These are phyloP conservation scores for Populus hybrid DNA, from an alignment of 441 rosid genomes.

Conservation along the genomic window DNA sequence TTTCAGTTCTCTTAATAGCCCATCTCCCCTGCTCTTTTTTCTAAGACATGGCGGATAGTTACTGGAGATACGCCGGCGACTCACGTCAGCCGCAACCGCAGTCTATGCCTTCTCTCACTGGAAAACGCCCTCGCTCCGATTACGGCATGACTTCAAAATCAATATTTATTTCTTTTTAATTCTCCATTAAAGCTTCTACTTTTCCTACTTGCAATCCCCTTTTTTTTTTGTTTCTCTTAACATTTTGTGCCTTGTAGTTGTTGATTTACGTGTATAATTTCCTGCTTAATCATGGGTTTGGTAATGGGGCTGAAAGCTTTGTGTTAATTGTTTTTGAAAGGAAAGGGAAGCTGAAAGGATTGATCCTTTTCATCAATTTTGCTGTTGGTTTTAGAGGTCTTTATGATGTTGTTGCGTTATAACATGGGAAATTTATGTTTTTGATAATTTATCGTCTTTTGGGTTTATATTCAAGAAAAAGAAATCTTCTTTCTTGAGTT, in stretches of 20 bases:
- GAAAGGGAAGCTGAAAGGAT: neutral
- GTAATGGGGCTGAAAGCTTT: neutral
- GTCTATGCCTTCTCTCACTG: slow-evolving; percentile 26
- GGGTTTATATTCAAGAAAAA: neutral
- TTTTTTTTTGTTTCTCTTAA: neutral
- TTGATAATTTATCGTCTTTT: neutral
- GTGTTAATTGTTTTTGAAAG: neutral
- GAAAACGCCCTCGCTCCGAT: slow-evolving; percentile 54
- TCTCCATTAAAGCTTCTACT: neutral
- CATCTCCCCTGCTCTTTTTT: neutral
- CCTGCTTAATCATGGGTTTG: neutral
- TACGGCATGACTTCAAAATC: slow-evolving; percentile 26
- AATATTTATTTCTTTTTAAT: neutral
- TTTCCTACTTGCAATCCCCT: neutral
- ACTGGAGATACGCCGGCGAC: slow-evolving; percentile 43
- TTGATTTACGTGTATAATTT: neutral
- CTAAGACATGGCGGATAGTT: slow-evolving; percentile 44
- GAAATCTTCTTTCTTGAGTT: neutral
- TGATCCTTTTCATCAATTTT: neutral
- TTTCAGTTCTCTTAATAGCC: neutral
- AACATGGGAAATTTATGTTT: neutral
- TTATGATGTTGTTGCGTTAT: neutral
- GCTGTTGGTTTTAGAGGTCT: neutral
- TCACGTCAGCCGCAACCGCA: slow-evolving; percentile 33
- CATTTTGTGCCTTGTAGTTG: neutral